Conservation (phyloP, 371 early-diverging fungal genomes). For the Nematocida homosporus region DNA sequence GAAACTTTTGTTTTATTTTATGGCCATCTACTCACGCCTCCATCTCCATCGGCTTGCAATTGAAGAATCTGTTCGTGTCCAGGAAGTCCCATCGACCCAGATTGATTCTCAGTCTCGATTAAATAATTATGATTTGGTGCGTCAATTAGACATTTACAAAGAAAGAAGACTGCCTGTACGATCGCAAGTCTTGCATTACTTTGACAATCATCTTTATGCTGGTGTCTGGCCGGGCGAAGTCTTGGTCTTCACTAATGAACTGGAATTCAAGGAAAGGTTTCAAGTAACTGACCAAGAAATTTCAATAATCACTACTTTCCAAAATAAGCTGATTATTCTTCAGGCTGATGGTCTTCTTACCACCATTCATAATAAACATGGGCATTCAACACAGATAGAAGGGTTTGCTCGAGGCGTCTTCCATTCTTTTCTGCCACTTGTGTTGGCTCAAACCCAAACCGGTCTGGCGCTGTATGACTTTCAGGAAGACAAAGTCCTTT, state of each 20-base stretch:
- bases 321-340: neutral
- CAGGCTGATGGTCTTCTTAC: conserved; percentile 31
- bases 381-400: neutral
- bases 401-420: conserved; percentile 7
- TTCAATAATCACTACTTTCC: neutral
- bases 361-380: neutral
- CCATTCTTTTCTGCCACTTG: conserved; percentile 6
- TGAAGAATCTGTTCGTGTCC: neutral
- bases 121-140: neutral
- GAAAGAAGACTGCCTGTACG: conserved; percentile 13
- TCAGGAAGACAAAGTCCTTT: neutral
- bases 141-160: neutral
- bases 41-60: neutral
- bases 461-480: conserved; percentile 7
- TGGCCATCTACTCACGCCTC: neutral
- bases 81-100: conserved; percentile 14
- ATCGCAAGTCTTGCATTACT: neutral
- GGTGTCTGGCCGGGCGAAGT: conserved; percentile 28
- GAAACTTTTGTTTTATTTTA: conserved; percentile 44
- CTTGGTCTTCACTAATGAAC: conserved; percentile 31
- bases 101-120: too few species aligned
- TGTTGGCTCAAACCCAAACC: conserved; percentile 6
- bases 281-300: neutral
- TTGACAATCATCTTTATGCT: neutral
- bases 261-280: conserved; percentile 11